Conservation (phyloP, 805 yeast genomes). For the Candida xyloterini region DNA sequence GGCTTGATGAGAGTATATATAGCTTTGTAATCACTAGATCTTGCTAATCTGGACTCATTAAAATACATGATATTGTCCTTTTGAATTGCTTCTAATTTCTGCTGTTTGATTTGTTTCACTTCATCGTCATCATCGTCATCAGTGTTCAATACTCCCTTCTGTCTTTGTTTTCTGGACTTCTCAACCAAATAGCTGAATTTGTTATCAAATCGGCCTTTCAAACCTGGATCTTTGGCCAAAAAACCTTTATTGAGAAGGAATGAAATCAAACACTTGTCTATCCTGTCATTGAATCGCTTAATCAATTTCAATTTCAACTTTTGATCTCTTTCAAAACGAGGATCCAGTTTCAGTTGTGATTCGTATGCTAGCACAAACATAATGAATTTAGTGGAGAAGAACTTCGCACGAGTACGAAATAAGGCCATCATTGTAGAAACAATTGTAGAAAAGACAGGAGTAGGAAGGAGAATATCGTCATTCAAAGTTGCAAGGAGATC, state of each 20-base stretch:
- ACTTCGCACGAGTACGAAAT: constrained; percentile 63
- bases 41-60: constrained; percentile 34
- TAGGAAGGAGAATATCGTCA: constrained; percentile 51
- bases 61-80: constrained; percentile 21
- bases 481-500: constrained; percentile 53
- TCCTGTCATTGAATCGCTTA: constrained; percentile 36
- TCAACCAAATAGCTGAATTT: constrained; percentile 32
- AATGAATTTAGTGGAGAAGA: constrained; percentile 52
- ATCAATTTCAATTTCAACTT: constrained; percentile 29
- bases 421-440: constrained; percentile 62
- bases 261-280: constrained; percentile 33
- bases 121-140: constrained; percentile 31
- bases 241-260: constrained; percentile 34
- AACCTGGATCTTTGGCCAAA: constrained; percentile 29
- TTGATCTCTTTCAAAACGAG: constrained; percentile 40
- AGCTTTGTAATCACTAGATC: constrained; percentile 51
- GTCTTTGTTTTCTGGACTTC: constrained; percentile 27
- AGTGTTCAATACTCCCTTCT: constrained; percentile 35
- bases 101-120: constrained; percentile 21
- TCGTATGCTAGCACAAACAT: constrained; percentile 60
- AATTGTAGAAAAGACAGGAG: constrained; percentile 64
- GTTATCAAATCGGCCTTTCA: constrained; percentile 33
- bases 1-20: constrained; percentile 66
- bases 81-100: constrained; percentile 23
- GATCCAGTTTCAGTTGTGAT: constrained; percentile 51